Percentiles rank a stretch among this genome's conserved stretches.
phyloP scores from a whole-genome alignment of 2,329 filamentous ascomycete species.

The Epichloe gansuensis region DNA sequence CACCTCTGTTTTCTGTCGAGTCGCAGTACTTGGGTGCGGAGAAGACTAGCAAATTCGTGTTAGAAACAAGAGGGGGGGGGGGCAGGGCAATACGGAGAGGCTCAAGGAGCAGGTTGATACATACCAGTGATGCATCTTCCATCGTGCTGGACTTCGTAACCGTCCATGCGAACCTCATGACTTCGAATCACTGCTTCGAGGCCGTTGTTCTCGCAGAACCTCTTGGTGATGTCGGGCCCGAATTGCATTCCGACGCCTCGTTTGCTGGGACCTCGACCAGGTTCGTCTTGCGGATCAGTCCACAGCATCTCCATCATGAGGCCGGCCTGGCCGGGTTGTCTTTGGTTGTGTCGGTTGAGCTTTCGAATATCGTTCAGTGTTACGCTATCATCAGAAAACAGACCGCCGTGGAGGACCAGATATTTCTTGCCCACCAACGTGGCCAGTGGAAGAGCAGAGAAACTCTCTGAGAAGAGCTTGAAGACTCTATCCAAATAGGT shows the following conservation, averaged over 20 bases:
- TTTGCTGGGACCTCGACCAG: slow-evolving; percentile 88
- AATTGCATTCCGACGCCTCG: slow-evolving; percentile 94
- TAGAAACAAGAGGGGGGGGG: slow-evolving; percentile 15
- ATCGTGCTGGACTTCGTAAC: slow-evolving; percentile 96
- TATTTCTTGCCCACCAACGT: slow-evolving; percentile 86
- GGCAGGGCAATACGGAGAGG: neutral
- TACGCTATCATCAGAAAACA: slow-evolving; percentile 91
- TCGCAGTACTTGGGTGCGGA: slow-evolving; percentile 97
- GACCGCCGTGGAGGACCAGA: slow-evolving; percentile 82
- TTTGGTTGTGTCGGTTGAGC: slow-evolving; percentile 77
- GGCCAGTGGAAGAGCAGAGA: slow-evolving; percentile 83
- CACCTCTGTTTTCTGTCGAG: slow-evolving; percentile 93
- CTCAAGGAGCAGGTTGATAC: slow-evolving; percentile 12
- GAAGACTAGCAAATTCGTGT: slow-evolving; percentile 50
- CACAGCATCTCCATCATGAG: slow-evolving; percentile 99
- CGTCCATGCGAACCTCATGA: slow-evolving; percentile 97
- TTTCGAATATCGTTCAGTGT: slow-evolving; percentile 90
- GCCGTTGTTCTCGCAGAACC: slow-evolving; percentile 92
- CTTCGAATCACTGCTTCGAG: slow-evolving; percentile 91
- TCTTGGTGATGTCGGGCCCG: slow-evolving; percentile 88
- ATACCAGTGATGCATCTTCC: slow-evolving; percentile 85
- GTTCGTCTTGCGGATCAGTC: slow-evolving; percentile 84
- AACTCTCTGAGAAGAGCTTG: slow-evolving; percentile 96
- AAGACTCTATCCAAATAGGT: slow-evolving; percentile 47
- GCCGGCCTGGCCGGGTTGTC: slow-evolving; percentile 83